Conservation (phyloP, 163 green algal species). For the Volvox carteri region DNA sequence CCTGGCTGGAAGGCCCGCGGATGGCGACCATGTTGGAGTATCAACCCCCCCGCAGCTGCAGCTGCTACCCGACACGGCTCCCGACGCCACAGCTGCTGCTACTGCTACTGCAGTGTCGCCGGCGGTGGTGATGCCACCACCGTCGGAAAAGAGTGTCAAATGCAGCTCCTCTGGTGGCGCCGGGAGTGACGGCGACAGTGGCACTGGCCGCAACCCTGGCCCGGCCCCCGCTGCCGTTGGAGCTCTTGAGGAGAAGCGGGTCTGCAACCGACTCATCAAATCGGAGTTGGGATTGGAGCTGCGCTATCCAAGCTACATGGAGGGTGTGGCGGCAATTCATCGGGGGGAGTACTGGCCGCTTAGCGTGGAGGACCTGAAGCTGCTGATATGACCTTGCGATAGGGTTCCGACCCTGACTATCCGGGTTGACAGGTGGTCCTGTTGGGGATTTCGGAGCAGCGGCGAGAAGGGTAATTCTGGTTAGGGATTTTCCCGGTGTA, state of each 20-base stretch:
- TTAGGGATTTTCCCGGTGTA: too few relatives aligned
- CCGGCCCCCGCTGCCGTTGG: neutral
- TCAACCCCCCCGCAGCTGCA: neutral
- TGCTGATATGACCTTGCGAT: neutral
- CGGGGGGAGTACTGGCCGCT: slow-evolving; percentile 34
- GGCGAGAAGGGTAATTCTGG: neutral
- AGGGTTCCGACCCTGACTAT: too few relatives aligned
- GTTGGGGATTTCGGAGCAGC: neutral
- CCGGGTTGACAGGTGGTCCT: neutral
- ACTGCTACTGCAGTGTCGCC: neutral
- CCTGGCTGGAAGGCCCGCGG: neutral
- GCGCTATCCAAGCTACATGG: slow-evolving; percentile 55
- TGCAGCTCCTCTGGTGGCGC: neutral
- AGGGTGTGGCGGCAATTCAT: slow-evolving; percentile 48
- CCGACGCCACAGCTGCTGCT: neutral
- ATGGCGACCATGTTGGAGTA: neutral
- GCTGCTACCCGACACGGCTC: neutral
- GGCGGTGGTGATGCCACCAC: neutral
- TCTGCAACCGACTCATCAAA: slow-evolving; percentile 49
- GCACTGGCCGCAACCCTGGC: neutral
- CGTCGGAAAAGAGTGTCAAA: neutral
- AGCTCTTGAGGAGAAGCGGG: slow-evolving; percentile 59
- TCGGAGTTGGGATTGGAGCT: slow-evolving; percentile 46
- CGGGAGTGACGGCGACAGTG: neutral
- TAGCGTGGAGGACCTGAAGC: neutral